A percentile compares a stretch with the other conserved stretches of the same genome.
These are phyloP conservation scores for Globisporangium orthogonon DNA, from an alignment of 352 stramenopile species.

Conservation along the genomic window DNA sequence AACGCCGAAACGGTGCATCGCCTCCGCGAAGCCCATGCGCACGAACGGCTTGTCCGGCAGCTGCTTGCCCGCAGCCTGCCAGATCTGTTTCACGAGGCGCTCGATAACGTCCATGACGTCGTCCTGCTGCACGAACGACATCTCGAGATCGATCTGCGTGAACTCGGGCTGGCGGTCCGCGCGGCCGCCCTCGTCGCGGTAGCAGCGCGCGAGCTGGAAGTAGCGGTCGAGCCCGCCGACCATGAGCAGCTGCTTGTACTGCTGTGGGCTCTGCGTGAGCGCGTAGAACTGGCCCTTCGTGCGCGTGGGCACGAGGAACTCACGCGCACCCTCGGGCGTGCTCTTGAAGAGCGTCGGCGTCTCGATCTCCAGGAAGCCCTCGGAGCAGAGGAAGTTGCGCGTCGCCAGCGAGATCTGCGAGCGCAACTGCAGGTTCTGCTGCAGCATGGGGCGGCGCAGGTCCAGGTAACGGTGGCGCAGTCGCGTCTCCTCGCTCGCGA, in stretches of 20 bases:
- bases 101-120: slow-evolving; percentile 79
- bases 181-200: slow-evolving; percentile 83
- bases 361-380: slow-evolving; percentile 86
- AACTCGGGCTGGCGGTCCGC: slow-evolving; percentile 89
- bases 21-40: slow-evolving; percentile 67
- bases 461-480: slow-evolving; percentile 79
- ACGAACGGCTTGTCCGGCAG: slow-evolving; percentile 37
- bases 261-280: slow-evolving; percentile 86
- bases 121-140: slow-evolving; percentile 75
- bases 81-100: slow-evolving; percentile 63
- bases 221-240: slow-evolving; percentile 83
- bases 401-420: slow-evolving; percentile 64
- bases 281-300: slow-evolving; percentile 76
- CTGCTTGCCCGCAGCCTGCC: slow-evolving; percentile 39
- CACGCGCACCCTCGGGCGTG: slow-evolving; percentile 79
- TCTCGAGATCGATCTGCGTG: slow-evolving; percentile 89
- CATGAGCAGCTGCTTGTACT: slow-evolving; percentile 92
- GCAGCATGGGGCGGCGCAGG: slow-evolving; percentile 60
- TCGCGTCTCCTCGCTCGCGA: slow-evolving; percentile 68
- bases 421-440: slow-evolving; percentile 76
- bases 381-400: slow-evolving; percentile 57
- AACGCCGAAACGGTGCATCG: slow-evolving; percentile 75
- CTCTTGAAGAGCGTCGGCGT: slow-evolving; percentile 87
- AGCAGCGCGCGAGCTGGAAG: slow-evolving; percentile 88
- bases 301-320: slow-evolving; percentile 82